Evolutionary conservation across 2,329 filamentous ascomycete species (phyloP), one percentile per base, ranked within the genome.

Genomic region (Alternaria ventricosa): DNA sequence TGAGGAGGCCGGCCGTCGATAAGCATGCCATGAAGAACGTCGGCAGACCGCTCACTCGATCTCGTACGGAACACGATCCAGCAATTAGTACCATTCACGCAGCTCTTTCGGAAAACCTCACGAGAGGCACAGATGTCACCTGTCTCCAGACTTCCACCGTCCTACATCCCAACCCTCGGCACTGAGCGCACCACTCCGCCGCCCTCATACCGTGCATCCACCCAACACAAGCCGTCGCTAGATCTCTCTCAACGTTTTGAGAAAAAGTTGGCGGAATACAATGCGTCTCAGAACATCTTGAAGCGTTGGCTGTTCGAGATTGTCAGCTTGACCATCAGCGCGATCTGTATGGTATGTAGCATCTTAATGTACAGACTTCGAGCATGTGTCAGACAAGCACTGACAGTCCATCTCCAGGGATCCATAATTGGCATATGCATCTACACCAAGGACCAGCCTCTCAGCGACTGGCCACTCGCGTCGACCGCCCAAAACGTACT

Each of bases 401-500:
- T 43, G 15, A 43, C 15, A 7, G 6, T 44, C 7, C n/a, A 5
- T 11, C 11, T 13, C 20, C 11, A 44, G 41, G 9, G 15, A 5
- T 61, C 55, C 0, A 55, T 73, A 3, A 49, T 70, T 6, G 43
- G 28, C 3, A 61, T 72, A 1, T 67, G 50, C n/a, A 5, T 53
- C 9, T 54, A 61, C 6, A 75, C 74, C 27, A 65, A 79, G 55
- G 67, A 75, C 13, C 62, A 72, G 25, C 55, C 60, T 3, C 64
- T 80, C 44, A 71, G 73, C 2, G 63, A 77, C n/a, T 79, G 78
- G 75, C 74, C 76, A 1, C 65, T 78, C 27, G 70, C 50, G 20
- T 57, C 72, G 5, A 72, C n/a, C 1, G 50, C 3, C 11, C 36
- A n/a, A 63, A 70, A 71, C 2, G 43, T 71, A 0, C 22, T 76